A percentile compares a stretch with the other conserved stretches of the same genome.
phyloP scores from a whole-genome alignment of 768 basidiomycete genomes.

The Antrodiella citrinella region DNA sequence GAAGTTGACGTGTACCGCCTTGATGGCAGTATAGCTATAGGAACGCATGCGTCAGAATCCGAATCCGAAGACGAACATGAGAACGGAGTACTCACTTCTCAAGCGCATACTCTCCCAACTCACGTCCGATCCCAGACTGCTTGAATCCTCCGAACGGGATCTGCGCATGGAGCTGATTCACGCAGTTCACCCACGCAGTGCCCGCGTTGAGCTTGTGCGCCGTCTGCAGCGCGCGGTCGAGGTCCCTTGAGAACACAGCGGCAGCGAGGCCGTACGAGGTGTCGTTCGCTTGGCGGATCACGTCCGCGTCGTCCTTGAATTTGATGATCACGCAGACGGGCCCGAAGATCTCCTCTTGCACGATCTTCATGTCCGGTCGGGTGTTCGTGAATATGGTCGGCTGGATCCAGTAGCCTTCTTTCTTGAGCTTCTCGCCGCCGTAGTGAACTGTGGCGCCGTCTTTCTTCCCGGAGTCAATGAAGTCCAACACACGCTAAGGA shows the following conservation, averaged over 20 bases:
- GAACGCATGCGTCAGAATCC: conserved; percentile 39
- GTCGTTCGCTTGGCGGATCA: conserved; percentile 34
- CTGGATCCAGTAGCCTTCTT: conserved; percentile 58
- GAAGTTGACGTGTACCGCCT: conserved; percentile 63
- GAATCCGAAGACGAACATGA: not conserved
- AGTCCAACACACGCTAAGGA: conserved; percentile 60
- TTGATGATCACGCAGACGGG: conserved; percentile 72
- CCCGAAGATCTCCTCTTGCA: conserved; percentile 72
- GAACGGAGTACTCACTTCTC: conserved; percentile 15
- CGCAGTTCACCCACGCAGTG: conserved; percentile 35
- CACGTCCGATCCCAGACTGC: conserved; percentile 64
- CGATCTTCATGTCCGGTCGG: conserved; percentile 65
- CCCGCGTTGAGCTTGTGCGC: conserved; percentile 37
- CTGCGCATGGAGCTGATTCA: conserved; percentile 34
- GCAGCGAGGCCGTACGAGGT: conserved; percentile 41
- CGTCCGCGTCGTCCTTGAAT: conserved; percentile 49
- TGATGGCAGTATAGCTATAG: conserved; percentile 54
- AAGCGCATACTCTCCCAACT: conserved; percentile 54
- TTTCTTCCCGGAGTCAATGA: conserved; percentile 68
- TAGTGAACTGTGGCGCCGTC: conserved; percentile 59
- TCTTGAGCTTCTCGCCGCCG: conserved; percentile 56
- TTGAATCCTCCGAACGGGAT: conserved; percentile 71
- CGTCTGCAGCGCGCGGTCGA: conserved; percentile 33
- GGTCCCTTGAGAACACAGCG: conserved; percentile 38
- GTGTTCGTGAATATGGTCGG: conserved; percentile 73